Percentiles rank a stretch among this genome's conserved stretches.
These are phyloP conservation scores for Arctium minus DNA, from an alignment of 129 eudicot genomes.

Conservation along the genomic window DNA sequence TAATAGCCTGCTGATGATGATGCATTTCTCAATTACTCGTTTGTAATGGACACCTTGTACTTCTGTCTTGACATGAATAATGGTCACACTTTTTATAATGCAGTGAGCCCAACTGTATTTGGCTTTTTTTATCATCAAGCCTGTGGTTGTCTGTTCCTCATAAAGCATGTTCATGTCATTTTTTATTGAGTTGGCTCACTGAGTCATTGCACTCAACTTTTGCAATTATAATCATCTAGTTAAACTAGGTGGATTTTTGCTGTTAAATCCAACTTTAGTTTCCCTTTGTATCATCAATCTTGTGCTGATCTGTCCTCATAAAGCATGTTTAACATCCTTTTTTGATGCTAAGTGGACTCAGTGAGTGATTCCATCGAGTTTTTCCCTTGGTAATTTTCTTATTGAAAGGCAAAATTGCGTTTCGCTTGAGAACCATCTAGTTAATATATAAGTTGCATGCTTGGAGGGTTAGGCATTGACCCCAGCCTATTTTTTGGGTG, in stretches of 20 bases:
- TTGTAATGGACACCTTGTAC: conserved; percentile 29
- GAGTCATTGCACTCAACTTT: conserved; percentile 6
- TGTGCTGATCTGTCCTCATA: conserved; percentile 22
- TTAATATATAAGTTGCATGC: neutral
- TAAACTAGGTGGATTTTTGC: neutral
- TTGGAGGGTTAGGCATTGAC: neutral
- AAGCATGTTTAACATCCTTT: conserved; percentile 17
- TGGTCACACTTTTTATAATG: conserved; percentile 27
- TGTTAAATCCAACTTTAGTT: neutral
- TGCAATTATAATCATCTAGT: neutral
- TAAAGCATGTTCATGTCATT: conserved; percentile 26
- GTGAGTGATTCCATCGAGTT: neutral
- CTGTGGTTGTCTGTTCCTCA: conserved; percentile 22
- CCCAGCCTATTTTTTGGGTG: neutral
- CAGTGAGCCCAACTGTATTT: conserved; percentile 30
- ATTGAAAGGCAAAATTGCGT: neutral
- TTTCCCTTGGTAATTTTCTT: neutral
- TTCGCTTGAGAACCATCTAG: neutral
- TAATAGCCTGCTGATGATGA: conserved; percentile 16
- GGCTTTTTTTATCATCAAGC: conserved; percentile 23
- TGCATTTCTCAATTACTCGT: conserved; percentile 22
- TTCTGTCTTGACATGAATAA: conserved; percentile 38
- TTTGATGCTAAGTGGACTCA: neutral
- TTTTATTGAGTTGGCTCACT: conserved; percentile 6
- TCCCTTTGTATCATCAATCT: conserved; percentile 4